Base-by-base conservation (phyloP, 305 asterid genomes). In the Fraxinus paxiana region DNA sequence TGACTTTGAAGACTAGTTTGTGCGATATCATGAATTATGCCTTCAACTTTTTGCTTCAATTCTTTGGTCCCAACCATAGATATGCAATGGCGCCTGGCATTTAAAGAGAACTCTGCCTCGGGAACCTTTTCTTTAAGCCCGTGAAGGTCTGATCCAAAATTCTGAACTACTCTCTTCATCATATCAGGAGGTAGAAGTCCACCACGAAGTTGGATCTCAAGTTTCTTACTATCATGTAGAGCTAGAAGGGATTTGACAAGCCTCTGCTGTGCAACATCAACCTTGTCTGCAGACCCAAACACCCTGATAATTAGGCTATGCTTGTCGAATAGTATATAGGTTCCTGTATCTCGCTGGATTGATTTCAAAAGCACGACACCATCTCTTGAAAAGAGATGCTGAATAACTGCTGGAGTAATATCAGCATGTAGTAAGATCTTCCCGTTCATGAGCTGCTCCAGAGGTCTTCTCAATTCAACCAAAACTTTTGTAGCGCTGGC, bases 101-200 rank as follows among this genome's bases (percentile, higher is more conserved):
- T 87, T 31, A 95, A 81, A 38, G 85, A 81, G 78, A 95, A 87
- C 15, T 88, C 93, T 26, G 87, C 93, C 38, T 85, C 92, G 0
- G 98, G 97, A 46, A 93, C 83, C 85, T 78, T 88, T 83, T 88
- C 86, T 83, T 86, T 88, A 41, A 95, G 97, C 65, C 96, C 94
- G 0, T 46, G 87, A 46, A 95, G 97, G 75, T 95, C 97, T 0
- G 96, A 91, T 38, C 99, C 98, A 48, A 88, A 95, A 65, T 82
- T 88, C 81, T 88, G 88, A 63, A 95, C 98, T 9, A 94, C 90
- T 83, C 90, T 86, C 90, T 95, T 95, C 99, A 95, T 92, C 92
- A 94, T 83, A 85, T 94, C 97, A 63, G 92, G 91, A 63, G 99
- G 98, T 6, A 90, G 79, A 79, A 51, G 81, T 9, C 89, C 87